Percentiles rank a stretch among this genome's conserved stretches.
These are phyloP conservation scores for Cercophora newfieldiana DNA, from an alignment of 495 filamentous ascomycete genomes.

Conservation along the genomic window DNA sequence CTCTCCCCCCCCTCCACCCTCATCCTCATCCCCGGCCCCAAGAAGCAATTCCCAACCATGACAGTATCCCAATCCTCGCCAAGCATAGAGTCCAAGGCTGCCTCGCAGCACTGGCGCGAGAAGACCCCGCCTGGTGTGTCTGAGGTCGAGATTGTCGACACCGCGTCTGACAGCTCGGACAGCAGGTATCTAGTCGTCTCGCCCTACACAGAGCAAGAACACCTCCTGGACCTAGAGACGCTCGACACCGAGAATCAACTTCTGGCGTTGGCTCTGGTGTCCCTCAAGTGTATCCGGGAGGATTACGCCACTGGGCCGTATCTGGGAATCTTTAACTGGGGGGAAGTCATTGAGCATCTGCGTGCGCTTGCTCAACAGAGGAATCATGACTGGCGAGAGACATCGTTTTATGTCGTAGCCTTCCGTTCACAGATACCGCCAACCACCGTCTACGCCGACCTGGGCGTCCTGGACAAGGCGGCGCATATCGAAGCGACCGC, in stretches of 20 bases:
- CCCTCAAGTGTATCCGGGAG: constrained; percentile 57
- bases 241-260: constrained; percentile 65
- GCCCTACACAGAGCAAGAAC: constrained; percentile 66
- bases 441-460: constrained; percentile 58
- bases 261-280: constrained; percentile 68
- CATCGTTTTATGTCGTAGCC: constrained; percentile 76
- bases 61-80: constrained; percentile 20
- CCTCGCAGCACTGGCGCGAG: constrained; percentile 1
- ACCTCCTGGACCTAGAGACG: constrained; percentile 68
- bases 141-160: constrained; percentile 6
- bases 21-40: neutral
- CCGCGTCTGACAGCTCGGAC: neutral
- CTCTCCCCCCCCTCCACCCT: neutral
- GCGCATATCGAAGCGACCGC: constrained; percentile 75
- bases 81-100: constrained; percentile 9
- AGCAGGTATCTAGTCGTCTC: constrained; percentile 61
- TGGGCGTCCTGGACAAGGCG: constrained; percentile 68
- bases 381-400: constrained; percentile 60
- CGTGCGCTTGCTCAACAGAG: constrained; percentile 43
- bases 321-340: constrained; percentile 76
- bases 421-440: constrained; percentile 72
- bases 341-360: constrained; percentile 58
- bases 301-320: constrained; percentile 81
- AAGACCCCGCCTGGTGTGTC: constrained; percentile 16
- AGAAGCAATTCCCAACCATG: constrained; percentile 13